Base-by-base conservation (phyloP, 306 rosid genomes). In the Lathyrus aphaca region DNA sequence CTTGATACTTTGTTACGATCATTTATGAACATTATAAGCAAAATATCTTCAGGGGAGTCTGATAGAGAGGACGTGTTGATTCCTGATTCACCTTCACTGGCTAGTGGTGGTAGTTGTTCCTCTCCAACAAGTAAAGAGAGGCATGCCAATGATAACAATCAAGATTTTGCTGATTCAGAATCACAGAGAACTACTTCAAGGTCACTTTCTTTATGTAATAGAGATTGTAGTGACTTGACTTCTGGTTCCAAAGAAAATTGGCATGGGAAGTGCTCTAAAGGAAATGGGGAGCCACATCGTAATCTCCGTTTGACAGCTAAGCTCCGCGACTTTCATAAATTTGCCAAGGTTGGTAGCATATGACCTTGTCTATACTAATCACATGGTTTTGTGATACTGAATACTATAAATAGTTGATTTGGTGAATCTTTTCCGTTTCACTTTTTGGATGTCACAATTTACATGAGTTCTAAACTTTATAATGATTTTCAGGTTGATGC, bases 291-390 rank as follows among this genome's bases (percentile, higher is more conserved):
- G 75, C 77, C 85, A 39, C 74, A 72, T 51, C 89, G 90, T 64
- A 74, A 83, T 84, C 89, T 94, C 63, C 92, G 95, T 38, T 83
- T 94, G 85, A 91, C 99, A 71, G 75, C 96, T 79, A 88, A 87
- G 81, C 92, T 94, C 50, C 96, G 97, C 44, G 97, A 94, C 79
- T 91, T 91, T 49, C 80, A 94, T 15, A 94, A 82, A 83, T 83
- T 74, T 80, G 95, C 97, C 69, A 94, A 94, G 95, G 99, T 94
- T 59, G 56, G 83, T 77, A 50, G 53, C 37, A 38, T 43, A 35
- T 60, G 37, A 74, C 69, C 35, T 66, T 78, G 66, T 70, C 55
- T 65, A 32, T 32, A 13, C 69, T n/a, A 50, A 19, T 56, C 27
- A 0, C 40, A 23, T 64, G 53, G 66, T 53, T 58, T 51, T 64